Base-by-base conservation (phyloP, 192 early-diverging fungal species). In the Paraglomus occultum region DNA sequence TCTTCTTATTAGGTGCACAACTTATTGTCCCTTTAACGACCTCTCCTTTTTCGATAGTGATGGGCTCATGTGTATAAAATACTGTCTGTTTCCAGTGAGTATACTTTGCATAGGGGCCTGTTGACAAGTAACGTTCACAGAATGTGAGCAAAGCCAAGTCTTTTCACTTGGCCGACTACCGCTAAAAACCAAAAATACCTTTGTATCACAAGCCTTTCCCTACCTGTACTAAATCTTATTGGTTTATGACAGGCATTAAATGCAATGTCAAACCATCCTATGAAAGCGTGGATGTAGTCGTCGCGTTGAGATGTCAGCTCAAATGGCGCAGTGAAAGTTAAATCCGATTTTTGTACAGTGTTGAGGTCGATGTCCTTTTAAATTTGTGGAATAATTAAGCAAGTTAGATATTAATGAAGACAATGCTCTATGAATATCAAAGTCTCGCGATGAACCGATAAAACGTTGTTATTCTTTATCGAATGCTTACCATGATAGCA, bases 81-180 rank as follows among this genome's bases (percentile, higher is more conserved):
- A 90, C 74, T 0, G 93, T 94, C 78, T 97, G 95, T 84, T 95
- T 97, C 97, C 97, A 99, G 82, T 99, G 97, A n/a, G 95, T 97
- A 44, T 89, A 85, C 64, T 83, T 86, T 31, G 87, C 86, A 52
- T 83, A 77, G 8, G 94, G 92, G 0, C 89, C 86, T 1, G 91
- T 95, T 1, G 73, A 71, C 57, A 77, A 67, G 20, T 71, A n/a
- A 74, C 1, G 69, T 31, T 31, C 31, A 31, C 31, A 31, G 31
- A 31, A 2, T 31, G 31, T 31, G 31, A 31, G 31, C 31, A 31
- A 31, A 31, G 31, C 31, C 31, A 31, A 31, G 31, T 31, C 31
- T 31, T 31, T 31, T 31, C 31, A 31, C 31, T n/a, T n/a, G 62
- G 17, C 67, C 72, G 1, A 54, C 73, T 4, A 51, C 44, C 44